Evolutionary conservation across 108 stramenopile genomes (phyloP), one percentile per base, ranked within the genome.

Genomic region (Conticribra guillardii): DNA sequence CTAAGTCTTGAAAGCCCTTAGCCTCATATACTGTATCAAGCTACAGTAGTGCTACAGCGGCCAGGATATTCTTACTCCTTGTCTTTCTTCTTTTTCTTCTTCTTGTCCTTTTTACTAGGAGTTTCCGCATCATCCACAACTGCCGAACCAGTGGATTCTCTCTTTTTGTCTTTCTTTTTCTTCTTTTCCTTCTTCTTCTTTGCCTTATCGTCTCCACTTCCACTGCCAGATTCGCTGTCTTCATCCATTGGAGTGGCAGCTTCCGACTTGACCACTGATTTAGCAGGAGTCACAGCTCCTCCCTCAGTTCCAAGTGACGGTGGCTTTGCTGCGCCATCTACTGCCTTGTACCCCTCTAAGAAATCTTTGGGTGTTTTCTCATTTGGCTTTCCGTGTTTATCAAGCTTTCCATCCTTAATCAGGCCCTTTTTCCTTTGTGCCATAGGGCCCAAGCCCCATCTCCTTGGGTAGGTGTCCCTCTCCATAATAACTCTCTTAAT

Each of bases 401-500:
- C 98, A 34, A 99, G 80, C 71, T 96, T 96, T 31, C 99, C 99
- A 61, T 97, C 96, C 84, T 97, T 96, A 71, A 99, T 96, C 73
- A 99, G 68, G 4, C 80, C 82, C 91, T 99, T 99, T 81, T 99
- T 99, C 69, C 92, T 92, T 64, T 91, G 88, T 9, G 99, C 99
- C 86, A 99, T 92, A 16, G 98, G 99, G 21, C 99, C 99, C 55
- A 99, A 80, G 33, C 99, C 98, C 99, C 99, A 99, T 71, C 97
- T 79, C 59, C 97, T 82, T 5, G 99, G 99, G 73, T 99, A 99
- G 0, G 96, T 96, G 87, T 99, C 99, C 23, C 99, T 82, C 88
- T 99, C 99, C 99, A 99, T 99, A 83, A 99, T 98, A 29, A 99
- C 99, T 49, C 99, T 93, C 83, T 99, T 99, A 78, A 99, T 98